Percentiles rank a stretch among this genome's conserved stretches.
phyloP scores from a whole-genome alignment of 345 rosid species.

The Isatis tinctoria region DNA sequence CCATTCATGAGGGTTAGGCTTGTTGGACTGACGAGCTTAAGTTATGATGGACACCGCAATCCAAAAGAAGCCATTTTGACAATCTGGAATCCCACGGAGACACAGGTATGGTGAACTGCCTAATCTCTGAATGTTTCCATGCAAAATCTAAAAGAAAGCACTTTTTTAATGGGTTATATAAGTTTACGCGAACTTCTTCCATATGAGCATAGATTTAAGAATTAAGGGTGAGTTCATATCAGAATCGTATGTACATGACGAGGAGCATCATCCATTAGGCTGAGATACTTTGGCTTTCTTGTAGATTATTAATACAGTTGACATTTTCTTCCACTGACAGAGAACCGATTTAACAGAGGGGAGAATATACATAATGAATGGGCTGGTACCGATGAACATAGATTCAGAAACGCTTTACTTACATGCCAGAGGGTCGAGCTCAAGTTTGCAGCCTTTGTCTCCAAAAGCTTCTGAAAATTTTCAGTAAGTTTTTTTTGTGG shows the following conservation, averaged over 20 bases:
- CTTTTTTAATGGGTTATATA: background rate
- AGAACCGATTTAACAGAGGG: slow-evolving; percentile 70
- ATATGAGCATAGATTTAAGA: background rate
- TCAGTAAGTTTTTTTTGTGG: slow-evolving; percentile 42
- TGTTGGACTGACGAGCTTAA: slow-evolving; percentile 53
- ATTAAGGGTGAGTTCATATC: background rate
- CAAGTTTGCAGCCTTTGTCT: slow-evolving; percentile 61
- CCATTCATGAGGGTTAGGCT: slow-evolving; percentile 87
- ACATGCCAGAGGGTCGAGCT: slow-evolving; percentile 69
- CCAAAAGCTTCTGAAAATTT: slow-evolving; percentile 40
- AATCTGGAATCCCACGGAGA: slow-evolving; percentile 88
- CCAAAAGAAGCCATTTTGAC: slow-evolving; percentile 67
- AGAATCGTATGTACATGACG: background rate
- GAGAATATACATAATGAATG: slow-evolving; percentile 56
- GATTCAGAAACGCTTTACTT: slow-evolving; percentile 63
- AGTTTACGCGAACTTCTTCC: background rate
- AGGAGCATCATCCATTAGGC: background rate
- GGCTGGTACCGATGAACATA: slow-evolving; percentile 60
- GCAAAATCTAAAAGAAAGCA: background rate
- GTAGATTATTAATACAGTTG: background rate
- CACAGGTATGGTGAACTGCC: slow-evolving; percentile 47
- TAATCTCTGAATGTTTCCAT: background rate
- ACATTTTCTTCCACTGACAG: slow-evolving; percentile 37
- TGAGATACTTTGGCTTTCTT: background rate
- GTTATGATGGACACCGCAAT: slow-evolving; percentile 30